A percentile compares a stretch with the other conserved stretches of the same genome.
Conservation (phyloP, 2,329 filamentous ascomycete genomes). For the Aureobasidium leucospermi region DNA sequence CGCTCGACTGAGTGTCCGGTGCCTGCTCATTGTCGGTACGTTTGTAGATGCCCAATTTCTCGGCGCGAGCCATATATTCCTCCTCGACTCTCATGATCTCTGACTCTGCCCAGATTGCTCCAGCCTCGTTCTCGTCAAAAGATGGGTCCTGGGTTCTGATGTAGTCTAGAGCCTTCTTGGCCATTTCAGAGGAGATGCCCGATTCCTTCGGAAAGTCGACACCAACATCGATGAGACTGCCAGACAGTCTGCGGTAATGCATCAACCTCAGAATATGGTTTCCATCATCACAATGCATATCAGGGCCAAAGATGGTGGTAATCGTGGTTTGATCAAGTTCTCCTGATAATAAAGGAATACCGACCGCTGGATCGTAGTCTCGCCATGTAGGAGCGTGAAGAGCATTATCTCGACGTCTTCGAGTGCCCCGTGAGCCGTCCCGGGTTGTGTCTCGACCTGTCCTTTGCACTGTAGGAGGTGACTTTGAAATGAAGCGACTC, state of each 20-base stretch:
- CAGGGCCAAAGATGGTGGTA: constrained; percentile 25
- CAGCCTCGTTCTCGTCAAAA: constrained; percentile 29
- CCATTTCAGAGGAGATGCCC: constrained; percentile 22
- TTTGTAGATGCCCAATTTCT: constrained; percentile 30
- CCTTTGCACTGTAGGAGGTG: background rate
- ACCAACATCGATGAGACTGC: constrained; percentile 30
- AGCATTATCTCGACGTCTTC: constrained; percentile 10
- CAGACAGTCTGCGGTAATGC: constrained; percentile 30
- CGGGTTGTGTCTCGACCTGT: background rate
- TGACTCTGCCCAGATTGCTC: constrained; percentile 27
- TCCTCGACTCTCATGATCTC: constrained; percentile 25
- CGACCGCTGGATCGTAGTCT: constrained; percentile 30
- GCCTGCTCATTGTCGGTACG: constrained; percentile 16
- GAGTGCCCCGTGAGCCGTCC: background rate
- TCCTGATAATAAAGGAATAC: constrained; percentile 28
- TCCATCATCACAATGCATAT: constrained; percentile 26
- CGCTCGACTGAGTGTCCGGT: constrained; percentile 22
- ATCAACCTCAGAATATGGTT: constrained; percentile 31
- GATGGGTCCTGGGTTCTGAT: constrained; percentile 24
- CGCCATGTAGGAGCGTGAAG: constrained; percentile 26
- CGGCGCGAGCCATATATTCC: constrained; percentile 24
- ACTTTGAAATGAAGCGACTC: background rate
- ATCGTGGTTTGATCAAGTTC: constrained; percentile 24
- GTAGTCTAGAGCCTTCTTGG: constrained; percentile 27
- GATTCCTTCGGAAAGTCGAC: constrained; percentile 24